phyloP scores from a whole-genome alignment of 257 asterid species.

The Ocimum tenuiflorum region DNA sequence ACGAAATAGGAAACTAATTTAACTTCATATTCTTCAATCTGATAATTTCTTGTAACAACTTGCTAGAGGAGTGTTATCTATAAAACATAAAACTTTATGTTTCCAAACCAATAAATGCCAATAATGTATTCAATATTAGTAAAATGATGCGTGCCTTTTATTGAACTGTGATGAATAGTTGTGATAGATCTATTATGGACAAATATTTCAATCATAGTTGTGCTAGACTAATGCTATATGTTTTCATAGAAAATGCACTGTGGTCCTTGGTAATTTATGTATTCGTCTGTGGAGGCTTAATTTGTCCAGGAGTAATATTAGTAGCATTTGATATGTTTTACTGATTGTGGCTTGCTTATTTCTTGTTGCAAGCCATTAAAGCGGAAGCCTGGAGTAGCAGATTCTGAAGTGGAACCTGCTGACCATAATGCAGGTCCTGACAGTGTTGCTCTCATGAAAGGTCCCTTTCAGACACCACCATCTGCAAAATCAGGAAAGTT shows the following conservation, averaged over 20 bases:
- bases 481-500: conserved; percentile 68
- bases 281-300: conserved; percentile 7
- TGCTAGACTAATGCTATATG: too few relatives aligned
- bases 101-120: too few relatives aligned
- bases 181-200: background rate
- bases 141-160: background rate
- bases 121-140: background rate
- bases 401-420: conserved; percentile 38
- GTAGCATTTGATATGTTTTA: background rate
- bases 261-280: background rate
- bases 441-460: conserved; percentile 26
- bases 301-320: background rate
- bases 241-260: background rate
- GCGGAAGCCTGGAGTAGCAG: conserved; percentile 51
- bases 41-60: too few relatives aligned
- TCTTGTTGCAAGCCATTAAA: conserved; percentile 45
- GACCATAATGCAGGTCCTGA: conserved; percentile 42
- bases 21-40: too few relatives aligned
- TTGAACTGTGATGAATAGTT: background rate
- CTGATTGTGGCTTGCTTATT: conserved; percentile 19
- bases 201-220: too few relatives aligned
- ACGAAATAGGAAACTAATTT: too few relatives aligned
- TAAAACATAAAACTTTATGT: too few relatives aligned
- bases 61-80: too few relatives aligned
- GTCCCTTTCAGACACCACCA: conserved; percentile 51